phyloP scores from a whole-genome alignment of 345 rosid genomes.

The Sonneratia caseolaris region DNA sequence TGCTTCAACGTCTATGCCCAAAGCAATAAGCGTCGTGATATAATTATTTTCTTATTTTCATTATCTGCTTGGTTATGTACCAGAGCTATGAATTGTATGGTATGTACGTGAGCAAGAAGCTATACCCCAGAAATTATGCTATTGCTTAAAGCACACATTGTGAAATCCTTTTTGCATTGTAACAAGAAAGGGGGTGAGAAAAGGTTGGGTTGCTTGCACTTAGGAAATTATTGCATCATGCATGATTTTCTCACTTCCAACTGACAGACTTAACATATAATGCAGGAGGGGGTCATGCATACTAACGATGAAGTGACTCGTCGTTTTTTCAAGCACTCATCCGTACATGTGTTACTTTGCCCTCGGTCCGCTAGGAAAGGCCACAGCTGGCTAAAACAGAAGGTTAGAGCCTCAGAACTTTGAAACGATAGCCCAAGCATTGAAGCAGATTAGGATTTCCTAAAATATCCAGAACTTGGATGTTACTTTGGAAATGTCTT shows the following conservation, averaged over 20 bases:
- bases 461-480: background rate
- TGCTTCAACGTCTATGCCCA: background rate
- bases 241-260: background rate
- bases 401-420: slow-evolving; percentile 30
- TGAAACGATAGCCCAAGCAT: background rate
- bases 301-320: slow-evolving; percentile 89
- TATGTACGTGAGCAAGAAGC: background rate
- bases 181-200: background rate
- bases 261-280: slow-evolving; percentile 11
- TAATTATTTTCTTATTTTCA: background rate
- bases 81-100: background rate
- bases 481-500: background rate
- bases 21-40: background rate
- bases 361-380: slow-evolving; percentile 84
- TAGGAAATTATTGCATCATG: background rate
- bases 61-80: background rate
- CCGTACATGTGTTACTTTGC: slow-evolving; percentile 82
- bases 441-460: background rate
- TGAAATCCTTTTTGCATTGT: background rate
- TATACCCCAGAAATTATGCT: background rate
- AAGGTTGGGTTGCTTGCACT: background rate
- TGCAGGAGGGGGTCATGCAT: slow-evolving; percentile 77
- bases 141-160: background rate
- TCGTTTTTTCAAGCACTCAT: slow-evolving; percentile 75
- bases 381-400: slow-evolving; percentile 67